A percentile compares a stretch with the other conserved stretches of the same genome.
phyloP scores from a whole-genome alignment of 805 yeast genomes.

The Wickerhamomyces subpelliculosus region DNA sequence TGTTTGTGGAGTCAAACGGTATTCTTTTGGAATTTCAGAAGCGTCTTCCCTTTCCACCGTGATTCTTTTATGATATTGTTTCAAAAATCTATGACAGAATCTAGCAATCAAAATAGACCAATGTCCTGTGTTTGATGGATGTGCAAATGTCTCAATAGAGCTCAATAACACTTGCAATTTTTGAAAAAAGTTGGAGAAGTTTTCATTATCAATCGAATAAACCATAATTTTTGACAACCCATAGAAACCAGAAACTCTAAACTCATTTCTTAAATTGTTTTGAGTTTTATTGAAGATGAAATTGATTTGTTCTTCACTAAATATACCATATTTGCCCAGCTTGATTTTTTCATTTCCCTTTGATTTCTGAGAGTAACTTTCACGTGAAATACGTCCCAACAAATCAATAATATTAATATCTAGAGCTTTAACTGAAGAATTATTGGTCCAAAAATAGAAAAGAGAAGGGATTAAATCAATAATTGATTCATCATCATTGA shows the following conservation, averaged over 20 bases:
- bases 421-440: conserved; percentile 38
- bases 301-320: conserved; percentile 54
- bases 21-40: conserved; percentile 17
- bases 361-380: conserved; percentile 31
- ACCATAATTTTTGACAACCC: conserved; percentile 48
- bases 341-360: conserved; percentile 23
- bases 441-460: conserved; percentile 65
- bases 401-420: conserved; percentile 63
- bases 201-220: conserved; percentile 52
- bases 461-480: conserved; percentile 57
- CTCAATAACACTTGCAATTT: conserved; percentile 50
- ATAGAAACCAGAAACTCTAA: conserved; percentile 25
- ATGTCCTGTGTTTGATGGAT: conserved; percentile 89
- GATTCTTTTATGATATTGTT: conserved; percentile 52
- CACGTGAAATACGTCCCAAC: conserved; percentile 53
- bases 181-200: conserved; percentile 38
- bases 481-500: conserved; percentile 30
- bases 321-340: conserved; percentile 54
- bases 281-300: conserved; percentile 51
- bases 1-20: conserved; percentile 25
- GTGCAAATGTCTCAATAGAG: conserved; percentile 73
- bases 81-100: conserved; percentile 52
- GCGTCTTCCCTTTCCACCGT: conserved; percentile 37
- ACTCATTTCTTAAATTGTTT: conserved; percentile 29
- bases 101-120: conserved; percentile 74